phyloP scores from a whole-genome alignment of 2,329 filamentous ascomycete species.

The Trichoderma atrobrunneum region DNA sequence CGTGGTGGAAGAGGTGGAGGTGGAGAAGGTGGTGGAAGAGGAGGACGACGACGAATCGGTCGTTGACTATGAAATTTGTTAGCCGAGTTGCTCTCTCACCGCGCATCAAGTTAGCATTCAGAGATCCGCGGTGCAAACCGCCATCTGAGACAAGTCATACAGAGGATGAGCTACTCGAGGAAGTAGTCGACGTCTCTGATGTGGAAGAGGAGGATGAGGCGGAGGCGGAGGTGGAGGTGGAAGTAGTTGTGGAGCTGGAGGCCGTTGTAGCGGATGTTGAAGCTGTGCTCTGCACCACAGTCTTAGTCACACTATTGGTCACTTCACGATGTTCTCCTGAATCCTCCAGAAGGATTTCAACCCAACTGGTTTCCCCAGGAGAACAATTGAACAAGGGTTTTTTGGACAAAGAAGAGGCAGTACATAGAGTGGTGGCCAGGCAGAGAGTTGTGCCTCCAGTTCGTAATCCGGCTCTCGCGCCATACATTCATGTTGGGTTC shows the following conservation, averaged over 20 bases:
- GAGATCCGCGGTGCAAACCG: neutral
- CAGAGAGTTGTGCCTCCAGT: conserved; percentile 12
- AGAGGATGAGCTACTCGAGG: conserved; percentile 33
- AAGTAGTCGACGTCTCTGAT: conserved; percentile 21
- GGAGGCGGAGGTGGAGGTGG: conserved; percentile 28
- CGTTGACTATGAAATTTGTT: neutral
- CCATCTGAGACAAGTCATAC: conserved; percentile 36
- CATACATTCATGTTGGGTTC: neutral
- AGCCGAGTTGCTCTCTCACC: neutral
- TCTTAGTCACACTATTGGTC: conserved; percentile 36
- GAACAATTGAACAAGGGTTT: conserved; percentile 19
- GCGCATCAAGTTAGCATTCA: neutral
- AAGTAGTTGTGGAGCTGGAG: conserved; percentile 23
- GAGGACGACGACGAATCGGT: neutral
- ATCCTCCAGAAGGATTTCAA: conserved; percentile 28
- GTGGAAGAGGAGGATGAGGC: conserved; percentile 15
- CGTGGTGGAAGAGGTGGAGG: neutral
- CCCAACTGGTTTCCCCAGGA: conserved; percentile 20
- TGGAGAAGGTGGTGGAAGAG: neutral
- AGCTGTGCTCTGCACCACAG: conserved; percentile 34
- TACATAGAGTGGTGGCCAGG: conserved; percentile 5
- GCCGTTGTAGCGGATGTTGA: conserved; percentile 26
- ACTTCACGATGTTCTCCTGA: conserved; percentile 30
- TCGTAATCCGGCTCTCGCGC: conserved; percentile 8
- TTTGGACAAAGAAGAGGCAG: conserved; percentile 13